Percentiles rank a stretch among this genome's conserved stretches.
phyloP scores from a whole-genome alignment of 192 early-diverging fungal species.

The Spinellus fusiger region DNA sequence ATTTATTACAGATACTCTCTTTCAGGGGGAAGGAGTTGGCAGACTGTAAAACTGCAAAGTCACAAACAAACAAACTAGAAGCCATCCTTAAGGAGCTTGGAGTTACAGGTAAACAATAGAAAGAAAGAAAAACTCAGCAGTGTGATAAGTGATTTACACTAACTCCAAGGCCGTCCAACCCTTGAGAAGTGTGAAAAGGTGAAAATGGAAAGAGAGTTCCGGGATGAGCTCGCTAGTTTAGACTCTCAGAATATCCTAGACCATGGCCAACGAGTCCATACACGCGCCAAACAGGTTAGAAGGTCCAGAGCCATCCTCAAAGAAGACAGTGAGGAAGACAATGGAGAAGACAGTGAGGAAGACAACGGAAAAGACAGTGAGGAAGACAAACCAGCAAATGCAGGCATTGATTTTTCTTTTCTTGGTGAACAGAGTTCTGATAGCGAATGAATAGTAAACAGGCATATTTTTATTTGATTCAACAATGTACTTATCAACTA shows the following conservation, averaged over 20 bases:
- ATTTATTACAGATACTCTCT: neutral
- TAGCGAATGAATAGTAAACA: constrained; percentile 4
- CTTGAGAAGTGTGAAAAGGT: constrained; percentile 52
- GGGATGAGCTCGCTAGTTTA: constrained; percentile 46
- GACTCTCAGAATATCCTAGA: constrained; percentile 29
- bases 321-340: constrained; percentile 12
- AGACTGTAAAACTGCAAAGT: constrained; percentile 28
- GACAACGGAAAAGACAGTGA: neutral
- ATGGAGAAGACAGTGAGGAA: constrained; percentile 8
- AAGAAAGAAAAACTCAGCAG: neutral
- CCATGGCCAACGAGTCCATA: neutral
- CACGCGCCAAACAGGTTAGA: neutral
- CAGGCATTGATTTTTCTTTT: constrained; percentile 10
- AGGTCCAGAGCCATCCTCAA: neutral
- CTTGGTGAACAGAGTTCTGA: constrained; percentile 14
- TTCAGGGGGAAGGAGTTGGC: constrained; percentile 35
- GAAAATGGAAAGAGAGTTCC: constrained; percentile 46
- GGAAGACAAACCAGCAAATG: constrained; percentile 10
- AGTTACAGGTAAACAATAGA: constrained; percentile 21
- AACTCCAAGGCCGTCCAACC: constrained; percentile 37
- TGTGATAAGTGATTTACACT: neutral
- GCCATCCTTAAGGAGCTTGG: constrained; percentile 37
- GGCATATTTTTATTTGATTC: too few relatives aligned
- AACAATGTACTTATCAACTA: too few relatives aligned
- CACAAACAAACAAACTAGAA: constrained; percentile 43